Conservation (phyloP, 768 basidiomycete genomes). For the Phylloporus sp. region DNA sequence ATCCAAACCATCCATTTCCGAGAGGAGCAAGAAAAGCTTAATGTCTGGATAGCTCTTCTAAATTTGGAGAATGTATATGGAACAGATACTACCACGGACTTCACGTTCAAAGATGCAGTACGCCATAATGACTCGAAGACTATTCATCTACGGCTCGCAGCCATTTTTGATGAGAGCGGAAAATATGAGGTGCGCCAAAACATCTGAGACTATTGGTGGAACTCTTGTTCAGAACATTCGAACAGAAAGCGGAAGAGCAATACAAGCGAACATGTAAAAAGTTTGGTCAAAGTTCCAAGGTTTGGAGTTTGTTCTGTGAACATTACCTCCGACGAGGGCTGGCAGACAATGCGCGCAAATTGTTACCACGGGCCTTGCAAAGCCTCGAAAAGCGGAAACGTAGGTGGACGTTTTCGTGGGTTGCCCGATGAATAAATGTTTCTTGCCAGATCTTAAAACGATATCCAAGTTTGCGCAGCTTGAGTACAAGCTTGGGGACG, state of each 20-base stretch:
- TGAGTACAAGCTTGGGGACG: conserved; percentile 91
- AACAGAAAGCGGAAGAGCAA: conserved; percentile 92
- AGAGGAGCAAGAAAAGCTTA: conserved; percentile 93
- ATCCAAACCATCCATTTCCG: conserved; percentile 87
- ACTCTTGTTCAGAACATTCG: not conserved
- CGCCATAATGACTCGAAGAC: conserved; percentile 92
- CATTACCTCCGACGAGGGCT: conserved; percentile 72
- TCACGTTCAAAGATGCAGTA: conserved; percentile 86
- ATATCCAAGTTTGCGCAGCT: conserved; percentile 93
- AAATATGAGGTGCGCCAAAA: conserved; percentile 63
- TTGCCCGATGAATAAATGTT: conserved; percentile 1
- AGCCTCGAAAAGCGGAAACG: conserved; percentile 93
- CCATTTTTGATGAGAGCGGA: conserved; percentile 79
- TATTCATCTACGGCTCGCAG: conserved; percentile 77
- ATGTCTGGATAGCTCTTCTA: conserved; percentile 95
- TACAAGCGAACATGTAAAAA: conserved; percentile 89
- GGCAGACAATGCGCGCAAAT: conserved; percentile 75
- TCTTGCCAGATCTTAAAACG: conserved; percentile 77
- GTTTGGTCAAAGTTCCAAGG: conserved; percentile 89
- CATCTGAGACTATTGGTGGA: not conserved
- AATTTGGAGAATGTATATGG: conserved; percentile 95
- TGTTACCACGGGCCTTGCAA: conserved; percentile 85
- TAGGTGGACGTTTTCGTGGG: conserved; percentile 38
- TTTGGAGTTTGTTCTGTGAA: conserved; percentile 88
- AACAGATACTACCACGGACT: conserved; percentile 72